Percentiles rank a stretch among this genome's conserved stretches.
These are phyloP conservation scores for Kalmanozyma brasiliensis DNA, from an alignment of 1,284 basidiomycete genomes.

Conservation along the genomic window DNA sequence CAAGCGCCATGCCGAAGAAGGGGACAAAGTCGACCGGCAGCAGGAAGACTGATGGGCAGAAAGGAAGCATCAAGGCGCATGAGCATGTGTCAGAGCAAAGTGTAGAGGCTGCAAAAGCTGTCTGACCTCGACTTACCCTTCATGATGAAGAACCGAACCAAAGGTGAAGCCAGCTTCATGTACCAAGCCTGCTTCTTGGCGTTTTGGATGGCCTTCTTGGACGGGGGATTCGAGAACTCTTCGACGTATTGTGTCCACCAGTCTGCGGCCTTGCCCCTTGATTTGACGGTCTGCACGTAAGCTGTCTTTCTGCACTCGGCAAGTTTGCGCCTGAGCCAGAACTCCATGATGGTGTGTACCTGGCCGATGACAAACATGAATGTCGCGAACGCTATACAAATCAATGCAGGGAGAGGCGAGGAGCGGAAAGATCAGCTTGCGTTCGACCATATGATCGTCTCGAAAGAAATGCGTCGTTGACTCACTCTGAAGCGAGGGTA, in stretches of 20 bases:
- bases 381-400: conserved; percentile 55
- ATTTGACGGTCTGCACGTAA: conserved; percentile 58
- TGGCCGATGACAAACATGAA: conserved; percentile 64
- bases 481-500: conserved; percentile 50
- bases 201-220: conserved; percentile 52
- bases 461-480: no score
- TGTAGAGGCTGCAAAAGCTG: no score
- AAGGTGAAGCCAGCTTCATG: conserved; percentile 47
- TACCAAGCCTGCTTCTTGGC: conserved; percentile 58
- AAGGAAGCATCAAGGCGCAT: not conserved
- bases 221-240: conserved; percentile 62
- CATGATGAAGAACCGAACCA: conserved; percentile 52
- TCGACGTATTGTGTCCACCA: conserved; percentile 66
- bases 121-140: conserved; percentile 30
- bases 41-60: conserved; percentile 44
- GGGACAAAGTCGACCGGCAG: conserved; percentile 63
- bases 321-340: conserved; percentile 58
- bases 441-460: no score
- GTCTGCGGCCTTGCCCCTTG: conserved; percentile 58
- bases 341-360: conserved; percentile 61
- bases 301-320: conserved; percentile 53
- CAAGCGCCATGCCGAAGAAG: conserved; percentile 55
- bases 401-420: no score
- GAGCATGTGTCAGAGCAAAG: no score
- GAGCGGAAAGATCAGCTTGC: no score